Evolutionary conservation across 352 stramenopile genomes (phyloP), one percentile per base, ranked within the genome.

Genomic region (Globisporangium spinosum): DNA sequence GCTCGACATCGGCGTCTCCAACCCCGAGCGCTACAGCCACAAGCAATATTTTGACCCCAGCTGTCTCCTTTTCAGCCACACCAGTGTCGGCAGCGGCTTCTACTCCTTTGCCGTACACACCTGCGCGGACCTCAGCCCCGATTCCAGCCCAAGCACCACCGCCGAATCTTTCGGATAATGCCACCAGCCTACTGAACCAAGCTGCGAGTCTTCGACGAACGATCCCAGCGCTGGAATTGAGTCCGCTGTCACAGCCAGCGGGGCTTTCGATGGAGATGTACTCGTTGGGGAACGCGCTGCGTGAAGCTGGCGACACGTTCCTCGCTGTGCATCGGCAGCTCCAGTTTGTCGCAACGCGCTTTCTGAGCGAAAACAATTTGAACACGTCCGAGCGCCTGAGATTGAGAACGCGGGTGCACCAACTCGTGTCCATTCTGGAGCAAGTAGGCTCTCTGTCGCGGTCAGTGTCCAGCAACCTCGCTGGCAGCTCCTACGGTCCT

Each of bases 301-400:
- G 68, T 7, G 70, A 80, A 53, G 75, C 65, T 0, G 64, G 67
- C 35, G 75, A 80, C 53, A 80, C 73, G 17, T 79, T 78, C 55
- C 56, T 81, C 32, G 75, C 73, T 22, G 56, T 81, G 22, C 75
- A 81, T 38, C 73, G 75, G 0, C 73, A 81, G 51, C 59, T 81
- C 13, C 67, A 75, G 54, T 76, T 76, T 35, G 32, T 81, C 3
- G 70, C 70, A 4, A 68, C 67, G 10, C 61, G 70, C 7, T 71
- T 79, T 47, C 49, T 79, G 27, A 54, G 60, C 15, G 70, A 72
- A 23, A 64, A 80, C 63, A 64, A 67, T 7, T 55, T 80, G 40
- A 77, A 45, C 10, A 49, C 23, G 6, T 56, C 60, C 2, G 75
- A 80, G 29, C 73, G 66, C 8, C 59, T 54, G 27, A 54, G 73